Conservation (phyloP, 1,139 yeast genomes). For the Kodamaea ohmeri region DNA sequence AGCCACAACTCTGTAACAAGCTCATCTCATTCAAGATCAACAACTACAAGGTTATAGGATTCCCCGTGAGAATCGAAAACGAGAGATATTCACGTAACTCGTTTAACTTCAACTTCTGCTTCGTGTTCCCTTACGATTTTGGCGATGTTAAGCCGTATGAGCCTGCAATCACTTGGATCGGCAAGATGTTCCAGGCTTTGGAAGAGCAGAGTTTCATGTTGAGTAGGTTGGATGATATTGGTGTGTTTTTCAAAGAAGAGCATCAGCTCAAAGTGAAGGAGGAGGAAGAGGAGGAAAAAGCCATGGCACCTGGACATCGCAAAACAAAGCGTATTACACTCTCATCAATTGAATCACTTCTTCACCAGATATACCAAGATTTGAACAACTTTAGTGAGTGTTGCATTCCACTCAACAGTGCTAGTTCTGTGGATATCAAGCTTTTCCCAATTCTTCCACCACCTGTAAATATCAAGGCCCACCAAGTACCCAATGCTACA, state of each 20-base stretch:
- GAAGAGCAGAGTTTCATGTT: slow-evolving; percentile 85
- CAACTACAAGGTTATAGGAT: slow-evolving; percentile 76
- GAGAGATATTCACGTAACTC: slow-evolving; percentile 82
- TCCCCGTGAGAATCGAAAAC: slow-evolving; percentile 80
- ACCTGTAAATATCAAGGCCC: slow-evolving; percentile 69
- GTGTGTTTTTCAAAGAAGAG: slow-evolving; percentile 34
- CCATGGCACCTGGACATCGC: slow-evolving; percentile 40
- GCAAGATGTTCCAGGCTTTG: slow-evolving; percentile 82
- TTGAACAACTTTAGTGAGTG: slow-evolving; percentile 94
- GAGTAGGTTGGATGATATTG: slow-evolving; percentile 49
- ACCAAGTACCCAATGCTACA: slow-evolving; percentile 86
- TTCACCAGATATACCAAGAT: slow-evolving; percentile 89
- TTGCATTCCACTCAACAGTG: slow-evolving; percentile 85
- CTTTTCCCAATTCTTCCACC: slow-evolving; percentile 83
- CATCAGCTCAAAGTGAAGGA: slow-evolving; percentile 12
- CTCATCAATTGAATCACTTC: slow-evolving; percentile 70
- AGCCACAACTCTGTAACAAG: slow-evolving; percentile 83
- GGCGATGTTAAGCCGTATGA: slow-evolving; percentile 85
- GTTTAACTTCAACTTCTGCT: slow-evolving; percentile 88
- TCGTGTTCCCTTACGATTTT: slow-evolving; percentile 74
- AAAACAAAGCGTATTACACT: slow-evolving; percentile 44
- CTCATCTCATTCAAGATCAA: slow-evolving; percentile 72
- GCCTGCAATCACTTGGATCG: slow-evolving; percentile 77
- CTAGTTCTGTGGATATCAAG: slow-evolving; percentile 89
- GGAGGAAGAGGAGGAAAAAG: slow-evolving; percentile 10